Evolutionary conservation across 1,284 basidiomycete species (phyloP).

Genomic region (Leccinum pachyderme): DNA sequence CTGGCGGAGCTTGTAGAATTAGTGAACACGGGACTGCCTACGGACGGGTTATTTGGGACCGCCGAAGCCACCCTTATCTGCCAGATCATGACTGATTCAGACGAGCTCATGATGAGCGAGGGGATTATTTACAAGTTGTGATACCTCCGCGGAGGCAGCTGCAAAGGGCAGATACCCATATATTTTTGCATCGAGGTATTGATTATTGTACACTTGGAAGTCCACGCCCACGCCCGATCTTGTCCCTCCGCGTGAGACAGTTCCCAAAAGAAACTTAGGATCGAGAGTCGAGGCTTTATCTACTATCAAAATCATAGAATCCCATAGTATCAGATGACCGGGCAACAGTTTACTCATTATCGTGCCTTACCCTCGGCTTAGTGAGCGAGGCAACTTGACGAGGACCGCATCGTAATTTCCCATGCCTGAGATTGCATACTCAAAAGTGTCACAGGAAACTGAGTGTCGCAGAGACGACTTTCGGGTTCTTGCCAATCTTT

Average conservation of each 20-base stretch:
- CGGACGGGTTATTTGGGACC: slow-evolving; percentile 72
- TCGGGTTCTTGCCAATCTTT: too few relatives aligned
- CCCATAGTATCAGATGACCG: too few relatives aligned
- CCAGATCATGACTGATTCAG: slow-evolving; percentile 75
- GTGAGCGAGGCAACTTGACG: not conserved
- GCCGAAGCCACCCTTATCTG: slow-evolving; percentile 78
- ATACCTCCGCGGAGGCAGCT: slow-evolving; percentile 12
- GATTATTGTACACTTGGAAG: not conserved
- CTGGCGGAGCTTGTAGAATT: slow-evolving; percentile 70
- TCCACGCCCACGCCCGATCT: not conserved
- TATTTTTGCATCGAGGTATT: not conserved
- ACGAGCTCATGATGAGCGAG: slow-evolving; percentile 88
- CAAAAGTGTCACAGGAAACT: too few relatives aligned
- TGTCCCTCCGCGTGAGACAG: too few relatives aligned
- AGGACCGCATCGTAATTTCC: too few relatives aligned
- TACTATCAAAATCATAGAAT: too few relatives aligned
- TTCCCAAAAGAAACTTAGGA: too few relatives aligned
- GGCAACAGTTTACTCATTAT: not conserved
- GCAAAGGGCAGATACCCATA: not conserved
- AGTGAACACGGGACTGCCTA: slow-evolving; percentile 77
- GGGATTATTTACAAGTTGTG: slow-evolving; percentile 75
- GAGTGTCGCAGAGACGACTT: too few relatives aligned
- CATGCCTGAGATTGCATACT: too few relatives aligned
- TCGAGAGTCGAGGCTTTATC: too few relatives aligned
- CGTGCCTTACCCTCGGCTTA: not conserved